Conservation (phyloP, 2,329 filamentous ascomycete genomes). For the Zymoseptoria pseudotritici region DNA sequence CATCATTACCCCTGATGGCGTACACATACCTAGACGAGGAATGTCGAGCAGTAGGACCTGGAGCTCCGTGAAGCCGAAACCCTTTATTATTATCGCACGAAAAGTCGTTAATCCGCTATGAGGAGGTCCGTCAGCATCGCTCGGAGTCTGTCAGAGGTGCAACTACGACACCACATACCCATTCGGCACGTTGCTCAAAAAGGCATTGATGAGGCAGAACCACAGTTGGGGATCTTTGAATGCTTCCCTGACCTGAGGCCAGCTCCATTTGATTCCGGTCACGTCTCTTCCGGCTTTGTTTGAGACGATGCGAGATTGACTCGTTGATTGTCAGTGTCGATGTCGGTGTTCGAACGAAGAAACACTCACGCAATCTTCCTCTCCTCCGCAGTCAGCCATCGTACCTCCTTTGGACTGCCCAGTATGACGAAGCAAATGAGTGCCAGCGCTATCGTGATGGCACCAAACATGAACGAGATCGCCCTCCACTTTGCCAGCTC, state of each 20-base stretch:
- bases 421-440: constrained; percentile 24
- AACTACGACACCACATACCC: constrained; percentile 7
- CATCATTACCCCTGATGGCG: background rate
- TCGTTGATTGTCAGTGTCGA: background rate
- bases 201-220: constrained; percentile 25
- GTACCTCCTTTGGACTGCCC: constrained; percentile 24
- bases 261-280: constrained; percentile 24
- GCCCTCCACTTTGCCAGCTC: constrained; percentile 23
- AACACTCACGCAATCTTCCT: constrained; percentile 19
- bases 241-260: constrained; percentile 23
- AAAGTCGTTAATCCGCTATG: constrained; percentile 21
- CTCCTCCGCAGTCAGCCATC: constrained; percentile 23
- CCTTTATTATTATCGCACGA: constrained; percentile 20
- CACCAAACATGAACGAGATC: constrained; percentile 25
- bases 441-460: constrained; percentile 20
- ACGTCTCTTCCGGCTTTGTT: constrained; percentile 27
- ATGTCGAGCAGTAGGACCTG: constrained; percentile 31
- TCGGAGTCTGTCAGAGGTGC: too few species aligned
- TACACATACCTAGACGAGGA: constrained; percentile 19
- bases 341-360: background rate
- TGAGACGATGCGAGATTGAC: constrained; percentile 22
- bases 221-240: constrained; percentile 24
- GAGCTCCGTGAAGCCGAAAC: constrained; percentile 25
- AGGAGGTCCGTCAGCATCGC: background rate
- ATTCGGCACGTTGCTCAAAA: constrained; percentile 22